These are phyloP conservation scores for Yamadazyma triangularis DNA, from an alignment of 1,139 yeast genomes.

Conservation along the genomic window DNA sequence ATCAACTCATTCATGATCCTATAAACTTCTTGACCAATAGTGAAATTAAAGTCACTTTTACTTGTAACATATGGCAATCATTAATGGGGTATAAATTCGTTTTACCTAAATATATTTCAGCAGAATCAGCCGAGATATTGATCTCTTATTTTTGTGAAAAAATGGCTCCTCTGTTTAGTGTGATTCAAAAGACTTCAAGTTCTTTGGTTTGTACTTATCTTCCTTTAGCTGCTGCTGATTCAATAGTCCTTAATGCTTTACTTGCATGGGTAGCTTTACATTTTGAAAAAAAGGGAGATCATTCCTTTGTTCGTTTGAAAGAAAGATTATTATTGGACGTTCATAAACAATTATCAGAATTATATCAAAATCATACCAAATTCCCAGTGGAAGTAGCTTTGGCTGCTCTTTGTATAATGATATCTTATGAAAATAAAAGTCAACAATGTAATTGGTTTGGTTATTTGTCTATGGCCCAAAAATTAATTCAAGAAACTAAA, in stretches of 20 bases:
- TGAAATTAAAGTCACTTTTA: constrained; percentile 3
- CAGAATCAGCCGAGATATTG: constrained; percentile 5
- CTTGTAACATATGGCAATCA: constrained; percentile 1
- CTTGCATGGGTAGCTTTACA: constrained; percentile 7
- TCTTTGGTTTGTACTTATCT: constrained; percentile 8
- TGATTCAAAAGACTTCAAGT: constrained; percentile 3
- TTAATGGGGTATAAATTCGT: constrained; percentile 3
- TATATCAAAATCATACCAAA: not conserved
- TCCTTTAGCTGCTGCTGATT: constrained; percentile 7
- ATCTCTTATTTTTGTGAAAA: constrained; percentile 5
- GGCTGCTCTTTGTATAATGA: constrained; percentile 7
- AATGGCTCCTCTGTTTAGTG: constrained; percentile 8
- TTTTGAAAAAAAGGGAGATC: constrained; percentile 5
- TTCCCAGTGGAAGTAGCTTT: constrained; percentile 5
- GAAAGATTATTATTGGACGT: constrained; percentile 3
- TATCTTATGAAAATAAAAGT: constrained; percentile 7
- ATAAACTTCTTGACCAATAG: too few relatives aligned
- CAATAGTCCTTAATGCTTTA: constrained; percentile 4
- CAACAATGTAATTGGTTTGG: constrained; percentile 5
- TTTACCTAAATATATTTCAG: constrained; percentile 5
- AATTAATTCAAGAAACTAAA: constrained; percentile 1
- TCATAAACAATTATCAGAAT: constrained; percentile 2
- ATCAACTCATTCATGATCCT: too few relatives aligned
- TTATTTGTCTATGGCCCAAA: constrained; percentile 7
- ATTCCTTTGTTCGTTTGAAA: constrained; percentile 2